Conservation (phyloP, 2,329 filamentous ascomycete genomes). For the Ophiostoma fasciatum region DNA sequence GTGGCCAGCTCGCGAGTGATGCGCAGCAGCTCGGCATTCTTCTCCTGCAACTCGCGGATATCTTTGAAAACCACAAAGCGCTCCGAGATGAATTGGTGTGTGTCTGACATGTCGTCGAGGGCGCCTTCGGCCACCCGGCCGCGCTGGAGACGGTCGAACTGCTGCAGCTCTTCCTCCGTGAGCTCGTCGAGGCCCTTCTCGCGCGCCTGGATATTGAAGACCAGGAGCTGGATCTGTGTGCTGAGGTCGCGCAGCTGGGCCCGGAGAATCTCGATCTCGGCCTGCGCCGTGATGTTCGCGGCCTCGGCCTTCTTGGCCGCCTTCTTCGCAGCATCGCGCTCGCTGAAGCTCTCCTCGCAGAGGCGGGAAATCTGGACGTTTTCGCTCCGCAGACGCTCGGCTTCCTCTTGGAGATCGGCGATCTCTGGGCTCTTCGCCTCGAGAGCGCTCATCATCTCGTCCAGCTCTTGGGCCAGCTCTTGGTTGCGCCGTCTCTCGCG, state of each 20-base stretch:
- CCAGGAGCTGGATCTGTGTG: constrained; percentile 76
- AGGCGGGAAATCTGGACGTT: constrained; percentile 74
- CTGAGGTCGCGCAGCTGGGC: constrained; percentile 82
- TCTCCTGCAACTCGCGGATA: constrained; percentile 68
- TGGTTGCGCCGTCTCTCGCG: constrained; percentile 60
- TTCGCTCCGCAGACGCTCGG: constrained; percentile 64
- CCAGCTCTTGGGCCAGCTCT: constrained; percentile 60
- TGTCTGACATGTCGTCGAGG: constrained; percentile 63
- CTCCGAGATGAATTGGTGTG: constrained; percentile 77
- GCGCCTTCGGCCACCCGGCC: constrained; percentile 60
- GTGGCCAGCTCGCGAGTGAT: constrained; percentile 75
- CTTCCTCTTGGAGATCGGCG: constrained; percentile 69
- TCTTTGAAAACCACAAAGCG: constrained; percentile 83
- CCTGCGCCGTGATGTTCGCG: constrained; percentile 46
- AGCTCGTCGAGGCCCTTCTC: constrained; percentile 66
- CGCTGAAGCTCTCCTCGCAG: constrained; percentile 66
- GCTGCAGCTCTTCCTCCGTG: constrained; percentile 54
- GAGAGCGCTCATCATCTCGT: constrained; percentile 72
- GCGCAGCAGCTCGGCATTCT: constrained; percentile 72
- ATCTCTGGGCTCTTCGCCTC: constrained; percentile 81
- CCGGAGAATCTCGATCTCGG: constrained; percentile 64
- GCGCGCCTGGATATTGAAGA: constrained; percentile 71
- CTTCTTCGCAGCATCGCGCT: constrained; percentile 65
- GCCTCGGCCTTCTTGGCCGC: constrained; percentile 64
- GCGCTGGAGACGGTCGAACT: constrained; percentile 62